A percentile compares a stretch with the other conserved stretches of the same genome.
These are phyloP conservation scores for Quercus glauca DNA, from an alignment of 306 rosid species.

Conservation along the genomic window DNA sequence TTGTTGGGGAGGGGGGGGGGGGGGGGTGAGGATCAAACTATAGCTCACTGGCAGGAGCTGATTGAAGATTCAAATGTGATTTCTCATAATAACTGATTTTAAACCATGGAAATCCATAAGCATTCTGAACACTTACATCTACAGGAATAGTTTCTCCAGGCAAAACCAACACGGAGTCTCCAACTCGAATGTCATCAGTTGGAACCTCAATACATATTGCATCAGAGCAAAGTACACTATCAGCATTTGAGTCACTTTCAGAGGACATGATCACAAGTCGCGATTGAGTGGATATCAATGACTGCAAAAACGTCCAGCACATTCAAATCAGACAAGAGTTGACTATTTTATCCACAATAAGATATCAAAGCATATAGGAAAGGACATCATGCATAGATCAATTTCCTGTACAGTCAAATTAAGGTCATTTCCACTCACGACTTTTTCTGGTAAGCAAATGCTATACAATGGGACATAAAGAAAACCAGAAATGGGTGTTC, in stretches of 20 bases:
- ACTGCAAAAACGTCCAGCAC: conserved; percentile 59
- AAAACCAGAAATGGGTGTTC: background rate
- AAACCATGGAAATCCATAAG: conserved; percentile 1
- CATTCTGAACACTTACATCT: conserved; percentile 68
- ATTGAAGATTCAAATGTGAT: background rate
- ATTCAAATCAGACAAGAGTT: conserved; percentile 22
- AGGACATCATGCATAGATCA: background rate
- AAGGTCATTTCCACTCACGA: background rate
- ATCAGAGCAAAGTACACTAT: conserved; percentile 68
- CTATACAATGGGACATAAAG: background rate
- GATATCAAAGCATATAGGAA: conserved; percentile 4
- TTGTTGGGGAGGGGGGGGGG: too few species aligned
- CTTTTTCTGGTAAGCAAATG: background rate
- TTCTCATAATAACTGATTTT: background rate
- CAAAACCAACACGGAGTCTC: conserved; percentile 87
- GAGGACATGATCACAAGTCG: conserved; percentile 86
- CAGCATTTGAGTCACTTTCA: conserved; percentile 54
- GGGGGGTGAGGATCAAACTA: too few species aligned
- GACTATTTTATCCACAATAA: conserved; percentile 17
- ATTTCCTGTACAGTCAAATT: background rate
- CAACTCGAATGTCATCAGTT: conserved; percentile 91
- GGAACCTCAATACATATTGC: conserved; percentile 79
- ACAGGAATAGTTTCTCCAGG: conserved; percentile 96
- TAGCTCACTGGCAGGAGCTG: background rate
- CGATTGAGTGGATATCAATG: conserved; percentile 84